A percentile compares a stretch with the other conserved stretches of the same genome.
Evolutionary conservation across 805 yeast species (phyloP).

Genomic region (Lipomyces japonicus): DNA sequence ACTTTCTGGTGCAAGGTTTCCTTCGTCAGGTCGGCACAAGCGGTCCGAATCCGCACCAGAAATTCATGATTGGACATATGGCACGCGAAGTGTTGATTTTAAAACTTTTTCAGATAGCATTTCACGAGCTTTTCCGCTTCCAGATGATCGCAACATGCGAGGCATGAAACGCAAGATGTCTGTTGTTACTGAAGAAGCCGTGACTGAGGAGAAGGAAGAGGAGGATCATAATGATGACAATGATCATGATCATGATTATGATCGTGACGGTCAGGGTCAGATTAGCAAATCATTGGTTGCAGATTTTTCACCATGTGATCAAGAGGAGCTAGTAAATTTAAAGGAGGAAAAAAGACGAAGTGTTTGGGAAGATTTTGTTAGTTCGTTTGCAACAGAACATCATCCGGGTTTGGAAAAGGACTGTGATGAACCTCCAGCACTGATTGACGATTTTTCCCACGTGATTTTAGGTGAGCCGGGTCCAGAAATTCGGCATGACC

Average conservation of each 20-base stretch:
- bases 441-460: neutral
- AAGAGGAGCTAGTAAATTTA: neutral
- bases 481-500: constrained; percentile 31
- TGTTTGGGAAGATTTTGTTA: constrained; percentile 26
- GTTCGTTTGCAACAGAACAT: constrained; percentile 26
- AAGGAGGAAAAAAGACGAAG: constrained; percentile 11
- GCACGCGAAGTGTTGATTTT: constrained; percentile 19
- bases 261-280: no score
- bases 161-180: constrained; percentile 34
- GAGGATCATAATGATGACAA: no score
- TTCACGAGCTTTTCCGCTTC: constrained; percentile 4
- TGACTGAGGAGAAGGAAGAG: constrained; percentile 13
- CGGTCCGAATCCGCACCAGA: constrained; percentile 59
- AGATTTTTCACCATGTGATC: neutral
- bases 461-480: constrained; percentile 35
- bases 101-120: constrained; percentile 13
- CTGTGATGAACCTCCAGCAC: neutral
- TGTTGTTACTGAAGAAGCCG: constrained; percentile 30
- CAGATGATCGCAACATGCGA: constrained; percentile 15
- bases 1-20: constrained; percentile 14
- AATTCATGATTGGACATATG: constrained; percentile 31
- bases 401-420: constrained; percentile 4
- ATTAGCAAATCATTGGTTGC: no score
- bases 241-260: no score
- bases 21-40: constrained; percentile 39